phyloP scores from a whole-genome alignment of 176 grass and related monocot species.

The Elaeis guineensis region DNA sequence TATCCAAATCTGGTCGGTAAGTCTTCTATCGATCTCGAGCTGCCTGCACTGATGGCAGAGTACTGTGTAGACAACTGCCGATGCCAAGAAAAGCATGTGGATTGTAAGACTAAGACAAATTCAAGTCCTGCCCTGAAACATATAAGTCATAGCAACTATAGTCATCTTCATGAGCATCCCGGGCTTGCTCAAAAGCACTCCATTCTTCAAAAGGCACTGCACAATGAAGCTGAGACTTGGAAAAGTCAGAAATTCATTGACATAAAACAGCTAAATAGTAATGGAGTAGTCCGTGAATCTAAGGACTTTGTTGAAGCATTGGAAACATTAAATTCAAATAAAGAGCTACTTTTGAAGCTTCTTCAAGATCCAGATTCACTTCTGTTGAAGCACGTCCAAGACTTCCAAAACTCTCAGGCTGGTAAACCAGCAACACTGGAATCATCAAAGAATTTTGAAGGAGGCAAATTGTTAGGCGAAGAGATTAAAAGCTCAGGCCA shows the following conservation, averaged over 20 bases:
- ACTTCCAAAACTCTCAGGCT: conserved; percentile 39
- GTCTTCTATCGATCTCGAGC: conserved; percentile 48
- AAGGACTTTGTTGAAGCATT: conserved; percentile 52
- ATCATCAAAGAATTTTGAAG: conserved; percentile 25
- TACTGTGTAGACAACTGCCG: conserved; percentile 36
- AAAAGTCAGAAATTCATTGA: conserved; percentile 42
- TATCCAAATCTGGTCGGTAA: conserved; percentile 22
- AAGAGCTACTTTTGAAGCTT: conserved; percentile 54
- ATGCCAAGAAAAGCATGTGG: conserved; percentile 16
- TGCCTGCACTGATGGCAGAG: conserved; percentile 46
- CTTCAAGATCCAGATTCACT: conserved; percentile 60
- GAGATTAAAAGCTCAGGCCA: conserved; percentile 19
- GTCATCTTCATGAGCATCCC: conserved; percentile 10
- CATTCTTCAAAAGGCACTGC: conserved; percentile 53
- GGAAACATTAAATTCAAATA: conserved; percentile 47
- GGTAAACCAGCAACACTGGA: conserved; percentile 22
- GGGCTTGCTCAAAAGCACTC: conserved; percentile 25
- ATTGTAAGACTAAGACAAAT: conserved; percentile 13
- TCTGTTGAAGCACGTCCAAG: conserved; percentile 41
- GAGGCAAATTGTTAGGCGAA: conserved; percentile 14
- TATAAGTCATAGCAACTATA: conserved; percentile 19
- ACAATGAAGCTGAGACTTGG: conserved; percentile 47
- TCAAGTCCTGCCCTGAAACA: conserved; percentile 17
- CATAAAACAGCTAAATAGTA: conserved; percentile 15
- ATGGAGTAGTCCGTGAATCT: conserved; percentile 27